Percentiles rank a stretch among this genome's conserved stretches.
These are phyloP conservation scores for Schrenkiella parvula DNA, from an alignment of 345 rosid genomes.

Conservation along the genomic window DNA sequence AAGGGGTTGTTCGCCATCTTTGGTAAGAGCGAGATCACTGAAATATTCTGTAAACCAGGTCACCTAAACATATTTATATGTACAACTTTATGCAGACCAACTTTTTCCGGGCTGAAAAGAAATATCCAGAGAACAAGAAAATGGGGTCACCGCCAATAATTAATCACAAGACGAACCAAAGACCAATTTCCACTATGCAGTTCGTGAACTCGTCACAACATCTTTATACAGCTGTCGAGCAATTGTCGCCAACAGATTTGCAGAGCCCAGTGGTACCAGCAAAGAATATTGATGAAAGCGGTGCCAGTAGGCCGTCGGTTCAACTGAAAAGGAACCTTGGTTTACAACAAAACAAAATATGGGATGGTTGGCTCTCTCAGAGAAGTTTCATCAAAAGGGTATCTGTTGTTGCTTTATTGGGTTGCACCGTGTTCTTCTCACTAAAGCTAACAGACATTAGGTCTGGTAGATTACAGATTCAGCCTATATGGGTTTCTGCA, in stretches of 20 bases:
- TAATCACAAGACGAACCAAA: slow-evolving; percentile 38
- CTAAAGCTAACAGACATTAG: slow-evolving; percentile 45
- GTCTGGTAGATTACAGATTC: slow-evolving; percentile 34
- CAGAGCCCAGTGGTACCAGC: slow-evolving; percentile 43
- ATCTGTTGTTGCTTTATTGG: slow-evolving; percentile 50
- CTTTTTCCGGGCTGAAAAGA: slow-evolving; percentile 64
- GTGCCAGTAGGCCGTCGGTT: slow-evolving; percentile 45
- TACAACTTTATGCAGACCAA: slow-evolving; percentile 44
- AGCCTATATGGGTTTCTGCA: slow-evolving; percentile 36
- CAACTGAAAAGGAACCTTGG: slow-evolving; percentile 62
- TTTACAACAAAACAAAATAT: slow-evolving; percentile 41
- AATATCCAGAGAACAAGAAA: slow-evolving; percentile 44
- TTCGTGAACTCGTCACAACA: slow-evolving; percentile 48
- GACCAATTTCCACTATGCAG: slow-evolving; percentile 51
- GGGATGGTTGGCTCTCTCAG: slow-evolving; percentile 50
- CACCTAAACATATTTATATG: slow-evolving; percentile 9
- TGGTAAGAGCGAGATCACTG: slow-evolving; percentile 50
- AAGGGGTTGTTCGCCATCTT: slow-evolving; percentile 68
- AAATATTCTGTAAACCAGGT: not conserved
- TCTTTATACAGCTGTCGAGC: slow-evolving; percentile 76
- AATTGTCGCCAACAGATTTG: slow-evolving; percentile 56
- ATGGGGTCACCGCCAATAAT: slow-evolving; percentile 37
- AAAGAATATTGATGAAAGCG: slow-evolving; percentile 44
- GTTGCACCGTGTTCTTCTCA: slow-evolving; percentile 50
- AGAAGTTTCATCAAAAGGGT: slow-evolving; percentile 42